These are phyloP conservation scores for Coniochaeta prunicola DNA, from an alignment of 2,329 filamentous ascomycete genomes.

Conservation along the genomic window DNA sequence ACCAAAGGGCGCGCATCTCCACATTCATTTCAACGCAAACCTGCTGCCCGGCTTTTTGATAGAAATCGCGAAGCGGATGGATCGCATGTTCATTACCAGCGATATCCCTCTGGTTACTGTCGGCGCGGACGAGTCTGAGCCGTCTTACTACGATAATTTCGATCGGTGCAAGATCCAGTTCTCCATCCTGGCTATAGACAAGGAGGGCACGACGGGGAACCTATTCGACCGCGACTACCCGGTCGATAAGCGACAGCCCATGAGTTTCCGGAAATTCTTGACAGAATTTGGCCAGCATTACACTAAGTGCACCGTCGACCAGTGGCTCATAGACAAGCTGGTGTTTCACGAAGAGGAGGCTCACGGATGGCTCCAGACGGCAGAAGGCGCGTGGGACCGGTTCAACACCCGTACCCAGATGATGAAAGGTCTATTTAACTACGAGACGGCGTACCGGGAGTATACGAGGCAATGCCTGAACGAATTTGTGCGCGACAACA, in stretches of 20 bases:
- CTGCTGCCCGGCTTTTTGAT: slow-evolving; percentile 55
- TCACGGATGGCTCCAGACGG: slow-evolving; percentile 41
- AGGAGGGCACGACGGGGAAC: slow-evolving; percentile 27
- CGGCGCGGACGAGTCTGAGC: slow-evolving; percentile 16
- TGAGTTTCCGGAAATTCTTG: slow-evolving; percentile 3
- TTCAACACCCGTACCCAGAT: slow-evolving; percentile 65
- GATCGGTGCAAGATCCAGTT: slow-evolving; percentile 55
- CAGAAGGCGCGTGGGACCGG: slow-evolving; percentile 46
- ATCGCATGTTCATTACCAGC: slow-evolving; percentile 65
- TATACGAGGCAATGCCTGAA: slow-evolving; percentile 55
- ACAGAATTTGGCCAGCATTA: slow-evolving; percentile 29
- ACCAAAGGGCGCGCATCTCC: slow-evolving; percentile 67
- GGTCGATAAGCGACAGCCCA: slow-evolving; percentile 8
- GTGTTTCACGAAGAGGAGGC: slow-evolving; percentile 54
- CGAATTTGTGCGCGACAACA: slow-evolving; percentile 55
- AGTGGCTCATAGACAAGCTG: slow-evolving; percentile 57
- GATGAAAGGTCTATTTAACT: slow-evolving; percentile 67
- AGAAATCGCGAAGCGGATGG: slow-evolving; percentile 43
- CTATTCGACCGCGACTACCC: slow-evolving; percentile 44
- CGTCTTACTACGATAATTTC: slow-evolving; percentile 30
- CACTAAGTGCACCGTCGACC: slow-evolving; percentile 21
- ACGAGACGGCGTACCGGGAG: slow-evolving; percentile 51
- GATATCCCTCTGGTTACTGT: slow-evolving; percentile 37
- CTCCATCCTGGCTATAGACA: slow-evolving; percentile 34
- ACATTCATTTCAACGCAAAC: slow-evolving; percentile 75